Base-by-base conservation (phyloP, 140 eudicot genomes). In the Oenanthe javanica region DNA sequence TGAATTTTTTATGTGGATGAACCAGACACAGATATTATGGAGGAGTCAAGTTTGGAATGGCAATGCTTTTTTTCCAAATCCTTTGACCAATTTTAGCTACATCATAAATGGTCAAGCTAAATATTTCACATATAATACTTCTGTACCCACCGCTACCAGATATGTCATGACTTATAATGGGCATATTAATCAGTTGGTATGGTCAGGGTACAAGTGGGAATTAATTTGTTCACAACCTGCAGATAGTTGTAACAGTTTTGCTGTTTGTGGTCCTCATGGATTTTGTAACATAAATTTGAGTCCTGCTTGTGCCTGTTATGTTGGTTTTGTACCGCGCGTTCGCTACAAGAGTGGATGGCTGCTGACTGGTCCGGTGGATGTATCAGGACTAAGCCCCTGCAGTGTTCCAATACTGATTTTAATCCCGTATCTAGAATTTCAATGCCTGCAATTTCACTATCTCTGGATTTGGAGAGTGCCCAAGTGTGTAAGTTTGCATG, bases 21-120 rank as follows among this genome's bases (percentile, higher is more conserved):
- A 78, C 45, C 73, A 42, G 38, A 38, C 59, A 42, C 51, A 57
- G 70, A 78, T n/a, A 61, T 23, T 36, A 0, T 78, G 81, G 81
- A 59, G 74, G 23, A 78, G 43, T 59, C 74, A 72, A 16, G 57
- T 45, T 77, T 77, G 81, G 72, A 57, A 77, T 42, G 81, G 81
- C 19, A 14, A 27, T 5, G 12, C 54, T 57, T 77, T 16, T 54
- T 23, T 36, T 40, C 77, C 48, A n/a, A 43, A 72, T 18, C 1
- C 21, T 72, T 25, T 40, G 10, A 16, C 76, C 1, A 43, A n/a
- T 45, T 72, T 42, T 9, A 72, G 52, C 5, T 72, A 45, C 25
- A 45, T 72, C 18, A 42, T 45, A 57, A 57, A 19, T 54, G 72
- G 47, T 46, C 36, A 72, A 72, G 51, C 55, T 72, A 72, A 43